phyloP scores from a whole-genome alignment of 1,284 basidiomycete genomes.

The Pyrrhoderma noxium region DNA sequence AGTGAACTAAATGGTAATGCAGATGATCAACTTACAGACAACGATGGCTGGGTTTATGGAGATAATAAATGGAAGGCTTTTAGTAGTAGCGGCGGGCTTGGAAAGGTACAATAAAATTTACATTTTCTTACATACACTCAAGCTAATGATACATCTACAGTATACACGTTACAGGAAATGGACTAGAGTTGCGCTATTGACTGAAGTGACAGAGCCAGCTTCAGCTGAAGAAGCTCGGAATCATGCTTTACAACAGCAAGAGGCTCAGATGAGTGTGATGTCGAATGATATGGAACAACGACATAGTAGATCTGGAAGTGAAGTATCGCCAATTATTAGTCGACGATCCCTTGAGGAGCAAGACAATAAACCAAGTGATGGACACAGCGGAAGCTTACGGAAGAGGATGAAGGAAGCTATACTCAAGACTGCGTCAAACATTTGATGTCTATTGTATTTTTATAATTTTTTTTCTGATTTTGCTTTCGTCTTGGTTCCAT shows the following conservation, averaged over 20 bases:
- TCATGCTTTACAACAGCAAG: constrained; percentile 5
- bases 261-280: not conserved
- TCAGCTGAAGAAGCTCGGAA: constrained; percentile 13
- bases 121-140: not conserved
- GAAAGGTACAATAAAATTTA: constrained; percentile 72
- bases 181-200: constrained; percentile 75
- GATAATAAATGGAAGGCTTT: constrained; percentile 94
- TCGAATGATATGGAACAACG: not conserved
- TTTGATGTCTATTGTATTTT: not conserved
- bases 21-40: constrained; percentile 59
- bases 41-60: constrained; percentile 89
- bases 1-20: constrained; percentile 23
- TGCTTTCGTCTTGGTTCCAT: too few relatives aligned
- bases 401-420: constrained; percentile 15
- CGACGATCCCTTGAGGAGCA: constrained; percentile 10
- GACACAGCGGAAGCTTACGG: constrained; percentile 5
- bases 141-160: constrained; percentile 28
- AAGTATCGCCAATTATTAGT: constrained; percentile 2
- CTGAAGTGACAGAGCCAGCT: constrained; percentile 58
- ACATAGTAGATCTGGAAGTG: not conserved
- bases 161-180: constrained; percentile 81
- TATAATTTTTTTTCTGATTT: too few relatives aligned
- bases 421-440: constrained; percentile 4
- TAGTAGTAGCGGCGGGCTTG: constrained; percentile 73
- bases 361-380: constrained; percentile 4